Conservation (phyloP, 208 protist species). For the Leishmania tarentolae region DNA sequence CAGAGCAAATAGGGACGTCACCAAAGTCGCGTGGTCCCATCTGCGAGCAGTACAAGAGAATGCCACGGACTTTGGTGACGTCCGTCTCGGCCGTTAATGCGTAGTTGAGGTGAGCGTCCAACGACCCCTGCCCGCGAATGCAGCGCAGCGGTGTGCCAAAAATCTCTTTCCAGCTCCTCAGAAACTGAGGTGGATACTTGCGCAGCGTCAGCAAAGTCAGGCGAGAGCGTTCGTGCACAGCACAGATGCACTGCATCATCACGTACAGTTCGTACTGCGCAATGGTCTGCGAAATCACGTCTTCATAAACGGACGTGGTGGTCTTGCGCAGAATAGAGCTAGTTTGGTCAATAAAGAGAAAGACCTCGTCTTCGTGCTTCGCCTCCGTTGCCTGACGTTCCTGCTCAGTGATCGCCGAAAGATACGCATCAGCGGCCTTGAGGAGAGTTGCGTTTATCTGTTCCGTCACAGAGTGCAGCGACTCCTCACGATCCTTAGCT, state of each 20-base stretch:
- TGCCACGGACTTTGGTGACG: slow-evolving; percentile 60
- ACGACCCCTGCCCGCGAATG: slow-evolving; percentile 79
- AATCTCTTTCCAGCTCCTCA: slow-evolving; percentile 60
- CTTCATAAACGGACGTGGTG: slow-evolving; percentile 74
- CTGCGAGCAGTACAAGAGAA: slow-evolving; percentile 90
- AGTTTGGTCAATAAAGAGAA: slow-evolving; percentile 89
- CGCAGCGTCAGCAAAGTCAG: slow-evolving; percentile 77
- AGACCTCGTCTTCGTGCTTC: slow-evolving; percentile 53
- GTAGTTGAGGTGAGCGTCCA: slow-evolving; percentile 85
- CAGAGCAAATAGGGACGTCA: slow-evolving; percentile 85
- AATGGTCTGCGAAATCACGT: slow-evolving; percentile 82
- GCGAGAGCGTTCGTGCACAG: slow-evolving; percentile 65
- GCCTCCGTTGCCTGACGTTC: slow-evolving; percentile 7
- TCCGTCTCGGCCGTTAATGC: slow-evolving; percentile 55
- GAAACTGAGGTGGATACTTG: slow-evolving; percentile 56
- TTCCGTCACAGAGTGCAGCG: slow-evolving; percentile 24
- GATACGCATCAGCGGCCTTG: slow-evolving; percentile 44
- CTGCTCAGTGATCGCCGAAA: slow-evolving; percentile 21
- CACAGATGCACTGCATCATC: slow-evolving; percentile 88
- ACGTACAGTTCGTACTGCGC: slow-evolving; percentile 77
- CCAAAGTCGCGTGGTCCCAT: slow-evolving; percentile 84
- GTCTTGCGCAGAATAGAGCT: slow-evolving; percentile 75
- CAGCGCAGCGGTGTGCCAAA: slow-evolving; percentile 72
- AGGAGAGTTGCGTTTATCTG: slow-evolving; percentile 55
- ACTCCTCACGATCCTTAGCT: slow-evolving; percentile 8